Base-by-base conservation (phyloP, 1,139 yeast genomes). In the Yamadazyma friedrichii region DNA sequence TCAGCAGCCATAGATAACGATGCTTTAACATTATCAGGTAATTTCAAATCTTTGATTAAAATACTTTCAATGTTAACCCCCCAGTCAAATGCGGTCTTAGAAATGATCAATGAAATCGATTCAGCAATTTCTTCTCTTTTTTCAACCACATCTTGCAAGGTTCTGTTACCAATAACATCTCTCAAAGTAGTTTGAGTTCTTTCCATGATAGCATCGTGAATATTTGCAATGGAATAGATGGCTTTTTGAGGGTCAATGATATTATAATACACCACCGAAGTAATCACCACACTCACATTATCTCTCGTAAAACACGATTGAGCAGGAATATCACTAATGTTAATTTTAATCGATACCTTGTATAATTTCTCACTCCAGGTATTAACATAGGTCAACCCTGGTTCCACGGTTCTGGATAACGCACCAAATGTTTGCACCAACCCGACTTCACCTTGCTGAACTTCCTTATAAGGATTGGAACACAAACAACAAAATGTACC, bases 1-100 rank as follows among this genome's bases (percentile, higher is more conserved):
- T 83, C 87, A 29, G 89, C 87, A 26, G 89, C 89, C 74, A 80
- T 81, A 3, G 88, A 78, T 50, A 84, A 68, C 2, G 88, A 78
- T 38, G 75, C 68, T 44, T 82, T 80, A 39, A 84, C 83, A 43
- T 74, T 74, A 11, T 64, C 63, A 15, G 84, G 82, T 51, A 84
- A 69, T 25, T 67, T 63, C 56, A 84, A 71, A 58, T 83, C 89
- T 65, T 84, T 84, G 58, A 84, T 83, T 51, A 84, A 69, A 45
- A 84, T 81, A 39, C 82, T 72, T 59, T 84, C 89, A 43, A 84
- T 78, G 46, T 73, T 70, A 39, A 83, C 87, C 56, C 91, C 91
- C 91, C 91, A 84, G 42, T 74, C 80, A 37, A 67, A 65, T 4
- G 88, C 88, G 8, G 87, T 80, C 50, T 76, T 80, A 39, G 81